Conservation (phyloP, 208 protist species). For the Leishmania turanica region DNA sequence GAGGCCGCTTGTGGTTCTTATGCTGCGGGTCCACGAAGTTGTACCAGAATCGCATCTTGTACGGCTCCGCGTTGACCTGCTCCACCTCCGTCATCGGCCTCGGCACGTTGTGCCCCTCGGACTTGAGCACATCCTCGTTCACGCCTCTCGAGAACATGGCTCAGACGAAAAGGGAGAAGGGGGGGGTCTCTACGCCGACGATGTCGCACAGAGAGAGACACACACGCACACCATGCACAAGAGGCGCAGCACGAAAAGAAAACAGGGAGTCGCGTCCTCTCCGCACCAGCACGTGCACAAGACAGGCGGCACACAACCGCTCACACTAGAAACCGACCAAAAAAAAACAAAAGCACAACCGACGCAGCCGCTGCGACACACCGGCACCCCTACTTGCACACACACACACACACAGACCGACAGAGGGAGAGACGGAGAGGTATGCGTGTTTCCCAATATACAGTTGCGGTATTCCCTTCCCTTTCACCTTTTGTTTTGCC, state of each 20-base stretch:
- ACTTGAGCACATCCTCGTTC: slow-evolving; percentile 53
- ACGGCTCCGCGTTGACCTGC: slow-evolving; percentile 33
- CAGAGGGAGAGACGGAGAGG: too few relatives aligned
- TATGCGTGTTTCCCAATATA: not conserved
- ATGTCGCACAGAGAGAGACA: slow-evolving; percentile 2
- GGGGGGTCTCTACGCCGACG: not conserved
- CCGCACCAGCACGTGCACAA: not conserved
- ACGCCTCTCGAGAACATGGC: slow-evolving; percentile 68
- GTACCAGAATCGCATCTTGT: slow-evolving; percentile 65
- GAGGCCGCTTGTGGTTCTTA: slow-evolving; percentile 32
- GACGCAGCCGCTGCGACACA: not conserved
- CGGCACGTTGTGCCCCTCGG: slow-evolving; percentile 61
- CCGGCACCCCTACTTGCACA: not conserved
- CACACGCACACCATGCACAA: not conserved
- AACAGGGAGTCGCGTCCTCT: not conserved
- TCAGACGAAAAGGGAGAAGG: not conserved
- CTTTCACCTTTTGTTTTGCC: not conserved
- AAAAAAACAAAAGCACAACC: not conserved
- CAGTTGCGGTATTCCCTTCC: not conserved
- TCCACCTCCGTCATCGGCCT: slow-evolving; percentile 32
- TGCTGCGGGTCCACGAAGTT: slow-evolving; percentile 61
- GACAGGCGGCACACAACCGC: not conserved
- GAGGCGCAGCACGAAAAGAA: slow-evolving; percentile 1
- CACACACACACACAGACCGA: not conserved
- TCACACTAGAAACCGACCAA: not conserved